Percentiles rank a stretch among this genome's conserved stretches.
These are phyloP conservation scores for Globisporangium nunn DNA, from an alignment of 352 stramenopile genomes.

Conservation along the genomic window DNA sequence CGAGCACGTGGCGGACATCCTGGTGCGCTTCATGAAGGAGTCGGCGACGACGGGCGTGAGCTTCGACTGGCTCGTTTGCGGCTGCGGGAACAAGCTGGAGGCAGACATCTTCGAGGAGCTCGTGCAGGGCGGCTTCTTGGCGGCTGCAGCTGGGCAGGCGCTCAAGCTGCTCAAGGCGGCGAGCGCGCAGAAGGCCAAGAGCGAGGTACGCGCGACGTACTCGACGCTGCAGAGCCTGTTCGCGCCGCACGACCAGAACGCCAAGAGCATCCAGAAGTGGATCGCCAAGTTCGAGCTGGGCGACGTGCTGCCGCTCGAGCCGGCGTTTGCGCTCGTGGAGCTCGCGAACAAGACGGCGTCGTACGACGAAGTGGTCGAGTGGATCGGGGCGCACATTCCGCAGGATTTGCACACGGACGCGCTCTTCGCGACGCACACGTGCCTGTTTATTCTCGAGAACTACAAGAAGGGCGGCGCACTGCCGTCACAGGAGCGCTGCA, in stretches of 20 bases:
- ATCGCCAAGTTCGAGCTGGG: constrained; percentile 52
- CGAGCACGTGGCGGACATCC: constrained; percentile 61
- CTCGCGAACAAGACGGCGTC: constrained; percentile 33
- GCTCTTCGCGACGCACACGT: constrained; percentile 57
- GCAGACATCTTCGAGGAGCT: constrained; percentile 59
- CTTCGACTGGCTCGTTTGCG: constrained; percentile 62
- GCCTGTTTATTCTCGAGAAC: constrained; percentile 54
- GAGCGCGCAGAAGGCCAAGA: constrained; percentile 37
- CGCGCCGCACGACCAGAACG: constrained; percentile 39
- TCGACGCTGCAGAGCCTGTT: constrained; percentile 48
- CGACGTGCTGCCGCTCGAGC: constrained; percentile 47
- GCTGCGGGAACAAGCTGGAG: constrained; percentile 38
- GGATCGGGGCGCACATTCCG: constrained; percentile 49
- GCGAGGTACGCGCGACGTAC: constrained; percentile 45
- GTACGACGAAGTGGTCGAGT: constrained; percentile 46
- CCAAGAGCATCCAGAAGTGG: constrained; percentile 58
- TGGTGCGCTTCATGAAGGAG: constrained; percentile 65
- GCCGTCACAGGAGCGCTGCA: constrained; percentile 49
- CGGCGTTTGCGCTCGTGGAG: constrained; percentile 48
- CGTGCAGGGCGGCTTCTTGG: constrained; percentile 61
- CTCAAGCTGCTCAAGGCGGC: constrained; percentile 39
- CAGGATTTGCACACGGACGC: constrained; percentile 38
- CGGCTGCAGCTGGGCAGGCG: constrained; percentile 32
- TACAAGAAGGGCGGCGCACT: constrained; percentile 42
- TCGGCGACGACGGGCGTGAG: constrained; percentile 50